Conservation (phyloP, 1,284 basidiomycete genomes). For the Boletus holoroseus region DNA sequence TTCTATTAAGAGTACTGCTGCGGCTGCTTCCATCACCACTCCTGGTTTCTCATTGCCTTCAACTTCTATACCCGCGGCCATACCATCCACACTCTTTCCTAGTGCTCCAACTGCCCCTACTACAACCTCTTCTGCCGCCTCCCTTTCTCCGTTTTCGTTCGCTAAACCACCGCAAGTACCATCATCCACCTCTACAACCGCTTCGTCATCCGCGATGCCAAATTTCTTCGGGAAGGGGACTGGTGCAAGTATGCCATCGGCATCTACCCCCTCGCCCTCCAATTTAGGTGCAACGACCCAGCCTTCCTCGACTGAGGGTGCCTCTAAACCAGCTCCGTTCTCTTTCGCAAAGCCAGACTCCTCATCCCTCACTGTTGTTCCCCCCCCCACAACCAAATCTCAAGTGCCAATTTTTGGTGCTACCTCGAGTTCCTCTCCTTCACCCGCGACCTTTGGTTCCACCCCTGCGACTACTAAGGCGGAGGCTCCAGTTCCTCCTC, state of each 20-base stretch:
- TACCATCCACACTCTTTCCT: conserved; percentile 8
- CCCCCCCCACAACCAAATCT: conserved; percentile 9
- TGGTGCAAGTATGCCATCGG: not conserved
- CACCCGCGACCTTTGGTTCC: conserved; percentile 29
- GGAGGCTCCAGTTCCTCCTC: conserved; percentile 7
- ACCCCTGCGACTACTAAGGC: conserved; percentile 9
- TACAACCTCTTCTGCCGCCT: conserved; percentile 1
- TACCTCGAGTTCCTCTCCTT: conserved; percentile 2
- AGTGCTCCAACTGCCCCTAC: not conserved
- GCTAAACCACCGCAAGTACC: conserved; percentile 15
- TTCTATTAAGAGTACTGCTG: conserved; percentile 12
- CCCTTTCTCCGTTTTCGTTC: conserved; percentile 17
- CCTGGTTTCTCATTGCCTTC: conserved; percentile 16
- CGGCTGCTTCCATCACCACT: conserved; percentile 8
- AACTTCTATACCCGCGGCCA: conserved; percentile 8
- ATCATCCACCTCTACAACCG: conserved; percentile 10
- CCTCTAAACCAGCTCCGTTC: conserved; percentile 15
- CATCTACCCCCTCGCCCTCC: conserved; percentile 6
- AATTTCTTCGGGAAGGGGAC: conserved; percentile 26
- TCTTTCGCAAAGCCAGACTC: conserved; percentile 19
- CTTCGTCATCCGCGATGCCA: conserved; percentile 18
- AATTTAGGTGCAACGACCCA: conserved; percentile 6
- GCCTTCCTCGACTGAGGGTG: conserved; percentile 3
- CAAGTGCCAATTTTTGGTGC: conserved; percentile 6
- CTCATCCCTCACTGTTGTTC: not conserved